Evolutionary conservation across 2,329 filamentous ascomycete genomes (phyloP).

Genomic region (Botryotinia narcissicola): DNA sequence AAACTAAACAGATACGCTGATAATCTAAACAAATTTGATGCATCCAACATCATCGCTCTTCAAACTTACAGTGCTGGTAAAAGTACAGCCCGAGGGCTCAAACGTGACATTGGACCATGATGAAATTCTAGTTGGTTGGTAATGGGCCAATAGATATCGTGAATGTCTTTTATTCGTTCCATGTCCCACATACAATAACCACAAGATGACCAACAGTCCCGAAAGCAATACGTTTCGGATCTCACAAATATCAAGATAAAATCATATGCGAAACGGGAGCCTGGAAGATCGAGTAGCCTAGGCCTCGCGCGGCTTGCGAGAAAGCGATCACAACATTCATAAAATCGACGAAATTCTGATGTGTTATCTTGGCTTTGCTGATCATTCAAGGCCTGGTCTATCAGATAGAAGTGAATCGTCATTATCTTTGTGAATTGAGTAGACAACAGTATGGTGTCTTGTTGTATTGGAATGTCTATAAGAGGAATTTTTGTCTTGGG

Average conservation of each 20-base stretch:
- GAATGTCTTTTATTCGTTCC: neutral
- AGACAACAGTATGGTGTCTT: neutral
- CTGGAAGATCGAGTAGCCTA: neutral
- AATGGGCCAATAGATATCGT: neutral
- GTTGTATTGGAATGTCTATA: neutral
- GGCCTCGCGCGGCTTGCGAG: neutral
- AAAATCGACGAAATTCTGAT: neutral
- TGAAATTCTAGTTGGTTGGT: fast-evolving
- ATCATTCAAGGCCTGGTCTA: neutral
- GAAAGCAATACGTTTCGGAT: neutral
- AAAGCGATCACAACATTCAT: neutral
- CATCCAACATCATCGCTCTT: neutral
- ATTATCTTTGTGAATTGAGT: neutral
- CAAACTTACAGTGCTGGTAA: neutral
- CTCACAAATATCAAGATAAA: fast-evolving
- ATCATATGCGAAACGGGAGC: neutral
- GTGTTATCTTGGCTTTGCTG: neutral
- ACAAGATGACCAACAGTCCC: neutral
- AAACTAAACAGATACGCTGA: neutral
- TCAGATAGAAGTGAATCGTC: neutral
- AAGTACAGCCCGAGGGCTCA: neutral
- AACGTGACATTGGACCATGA: neutral
- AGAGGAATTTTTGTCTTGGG: neutral
- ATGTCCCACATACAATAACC: neutral
- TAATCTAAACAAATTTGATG: neutral